phyloP scores from a whole-genome alignment of 139 green algal species.

The Chlamydomonas sp. region DNA sequence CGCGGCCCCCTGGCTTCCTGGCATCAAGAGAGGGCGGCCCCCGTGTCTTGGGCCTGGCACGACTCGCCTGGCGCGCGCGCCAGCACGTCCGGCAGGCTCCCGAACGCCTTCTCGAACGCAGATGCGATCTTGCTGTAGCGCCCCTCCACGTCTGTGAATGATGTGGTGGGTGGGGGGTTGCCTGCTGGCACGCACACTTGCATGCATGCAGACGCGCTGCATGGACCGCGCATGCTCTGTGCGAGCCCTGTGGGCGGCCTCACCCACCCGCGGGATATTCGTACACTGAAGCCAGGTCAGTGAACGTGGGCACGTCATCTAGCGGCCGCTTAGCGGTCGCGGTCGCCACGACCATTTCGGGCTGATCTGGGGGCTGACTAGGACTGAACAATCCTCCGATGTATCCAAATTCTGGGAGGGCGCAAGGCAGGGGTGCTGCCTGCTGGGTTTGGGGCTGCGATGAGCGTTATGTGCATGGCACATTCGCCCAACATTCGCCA shows the following conservation, averaged over 20 bases:
- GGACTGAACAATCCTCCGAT: too few species aligned
- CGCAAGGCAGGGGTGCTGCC: too few species aligned
- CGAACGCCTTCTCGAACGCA: conserved; percentile 28
- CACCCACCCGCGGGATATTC: background rate
- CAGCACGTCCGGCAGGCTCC: conserved; percentile 43
- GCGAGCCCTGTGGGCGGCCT: background rate
- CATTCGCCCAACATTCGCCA: too few species aligned
- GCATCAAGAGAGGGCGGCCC: background rate
- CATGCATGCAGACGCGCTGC: too few species aligned
- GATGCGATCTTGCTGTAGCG: conserved; percentile 1
- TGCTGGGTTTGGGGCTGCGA: too few species aligned
- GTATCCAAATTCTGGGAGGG: too few species aligned
- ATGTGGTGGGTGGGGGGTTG: background rate
- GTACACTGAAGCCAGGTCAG: conserved; percentile 1
- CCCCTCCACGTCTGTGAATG: background rate
- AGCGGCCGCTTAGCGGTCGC: too few species aligned
- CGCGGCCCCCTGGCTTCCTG: background rate
- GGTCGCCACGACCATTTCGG: too few species aligned
- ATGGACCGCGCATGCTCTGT: background rate
- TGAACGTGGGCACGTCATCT: too few species aligned
- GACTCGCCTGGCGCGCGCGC: conserved; percentile 54
- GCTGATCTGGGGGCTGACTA: too few species aligned
- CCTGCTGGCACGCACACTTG: too few species aligned
- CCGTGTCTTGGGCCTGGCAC: background rate
- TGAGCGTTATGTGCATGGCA: too few species aligned